Conservation (phyloP, 2,329 filamentous ascomycete genomes). For the Lasiodiplodia hormozganensis region DNA sequence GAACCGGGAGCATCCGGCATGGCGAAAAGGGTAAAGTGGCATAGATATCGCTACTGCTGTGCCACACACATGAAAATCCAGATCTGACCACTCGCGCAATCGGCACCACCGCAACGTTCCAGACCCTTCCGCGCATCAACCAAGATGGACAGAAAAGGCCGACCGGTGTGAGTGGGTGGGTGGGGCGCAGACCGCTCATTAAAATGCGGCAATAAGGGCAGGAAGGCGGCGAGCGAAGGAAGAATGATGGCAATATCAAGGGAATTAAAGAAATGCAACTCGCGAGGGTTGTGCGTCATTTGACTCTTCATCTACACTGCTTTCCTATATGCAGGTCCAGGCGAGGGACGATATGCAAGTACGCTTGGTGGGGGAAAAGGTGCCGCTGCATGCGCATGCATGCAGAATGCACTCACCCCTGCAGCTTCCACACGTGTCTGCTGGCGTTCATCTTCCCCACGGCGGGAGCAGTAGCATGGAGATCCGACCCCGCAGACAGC, state of each 20-base stretch:
- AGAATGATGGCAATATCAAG: not conserved
- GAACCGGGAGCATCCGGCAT: not conserved
- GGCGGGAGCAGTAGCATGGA: not conserved
- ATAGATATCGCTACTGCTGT: not conserved
- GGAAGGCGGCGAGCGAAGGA: not conserved
- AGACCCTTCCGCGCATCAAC: not conserved
- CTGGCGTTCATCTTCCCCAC: not conserved
- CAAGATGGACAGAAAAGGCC: not conserved
- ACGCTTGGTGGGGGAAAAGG: too few species aligned
- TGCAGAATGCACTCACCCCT: not conserved
- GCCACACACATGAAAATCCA: not conserved
- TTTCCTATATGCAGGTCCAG: not conserved
- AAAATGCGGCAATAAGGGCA: not conserved
- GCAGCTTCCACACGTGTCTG: not conserved
- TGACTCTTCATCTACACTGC: not conserved
- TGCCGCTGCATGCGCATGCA: not conserved
- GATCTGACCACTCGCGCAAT: not conserved
- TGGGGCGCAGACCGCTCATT: not conserved
- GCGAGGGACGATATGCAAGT: not conserved
- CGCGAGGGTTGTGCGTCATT: not conserved
- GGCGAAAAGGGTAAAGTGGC: not conserved
- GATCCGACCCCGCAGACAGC: not conserved
- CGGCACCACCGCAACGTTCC: conserved; percentile 1
- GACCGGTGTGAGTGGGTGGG: not conserved
- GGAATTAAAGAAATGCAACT: not conserved